A percentile compares a stretch with the other conserved stretches of the same genome.
These are phyloP conservation scores for Aegilops tauschii DNA, from an alignment of 176 grass and related monocot species.

Conservation along the genomic window DNA sequence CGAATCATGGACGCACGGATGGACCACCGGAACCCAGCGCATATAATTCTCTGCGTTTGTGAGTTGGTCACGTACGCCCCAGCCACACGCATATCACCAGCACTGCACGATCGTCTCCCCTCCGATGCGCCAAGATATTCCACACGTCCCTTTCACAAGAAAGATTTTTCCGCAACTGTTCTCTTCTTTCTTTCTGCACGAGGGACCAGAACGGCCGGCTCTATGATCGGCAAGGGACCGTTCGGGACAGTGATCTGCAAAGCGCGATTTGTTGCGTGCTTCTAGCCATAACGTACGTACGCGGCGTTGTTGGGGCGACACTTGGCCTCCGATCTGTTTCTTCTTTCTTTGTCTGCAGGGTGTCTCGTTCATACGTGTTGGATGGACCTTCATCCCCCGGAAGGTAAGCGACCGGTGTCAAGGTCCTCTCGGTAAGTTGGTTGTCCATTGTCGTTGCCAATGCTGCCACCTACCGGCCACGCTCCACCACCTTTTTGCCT, in stretches of 20 bases:
- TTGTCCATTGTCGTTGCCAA: background rate
- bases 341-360: background rate
- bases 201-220: too few relatives aligned
- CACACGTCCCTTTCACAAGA: too few relatives aligned
- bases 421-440: background rate
- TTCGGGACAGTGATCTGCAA: background rate
- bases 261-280: background rate
- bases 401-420: background rate
- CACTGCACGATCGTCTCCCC: too few relatives aligned
- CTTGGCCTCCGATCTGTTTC: background rate
- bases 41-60: background rate
- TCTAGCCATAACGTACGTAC: background rate
- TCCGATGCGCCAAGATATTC: too few relatives aligned
- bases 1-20: background rate
- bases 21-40: background rate
- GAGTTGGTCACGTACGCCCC: background rate
- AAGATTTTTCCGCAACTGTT: too few relatives aligned
- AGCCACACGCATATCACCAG: too few relatives aligned
- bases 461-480: constrained; percentile 2
- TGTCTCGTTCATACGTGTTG: background rate
- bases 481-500: background rate
- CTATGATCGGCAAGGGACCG: too few relatives aligned
- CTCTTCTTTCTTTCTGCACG: too few relatives aligned
- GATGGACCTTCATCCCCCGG: background rate
- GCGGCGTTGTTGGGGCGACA: background rate